Evolutionary conservation across 345 rosid species (phyloP), one percentile per base, ranked within the genome.

Genomic region (Lumnitzera racemosa): DNA sequence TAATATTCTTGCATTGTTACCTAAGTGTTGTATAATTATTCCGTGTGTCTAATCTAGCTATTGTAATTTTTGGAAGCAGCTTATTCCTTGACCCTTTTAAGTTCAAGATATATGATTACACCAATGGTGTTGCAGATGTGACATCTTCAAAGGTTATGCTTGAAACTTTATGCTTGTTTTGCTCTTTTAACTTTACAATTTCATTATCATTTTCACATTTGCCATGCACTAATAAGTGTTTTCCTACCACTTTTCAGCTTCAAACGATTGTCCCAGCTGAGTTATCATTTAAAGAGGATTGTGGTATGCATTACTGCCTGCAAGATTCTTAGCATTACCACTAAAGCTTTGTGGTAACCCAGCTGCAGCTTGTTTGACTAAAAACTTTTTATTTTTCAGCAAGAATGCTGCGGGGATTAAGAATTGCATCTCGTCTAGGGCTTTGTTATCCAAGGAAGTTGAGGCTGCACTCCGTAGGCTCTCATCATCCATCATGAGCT

Each of bases 351-450:
- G 43, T 36, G 4, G 43, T 7, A 36, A 36, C 43, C 43, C 7
- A 9, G 43, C 43, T 36, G 43, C 5, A 36, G 43, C 2, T 36
- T 9, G 7, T 36, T 36, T 9, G 11, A 36, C 31, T 36, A 36
- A 36, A n/a, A 9, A 0, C 43, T 36, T 36, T 36, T 9, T 4
- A 36, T 36, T 9, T 36, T 81, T 70, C 81, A 94, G 99, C 95
- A 59, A 90, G 97, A 79, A 81, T 94, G 50, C 85, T 94, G 67
- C 84, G 97, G 62, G 97, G 95, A 53, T 64, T 90, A 74, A 86
- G 99, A 70, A 79, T 94, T 65, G 95, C 96, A 2, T 96, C 95
- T 63, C 97, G 97, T 56, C 64, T 94, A 62, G 77, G 87, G 62
- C 75, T 90, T 60, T 85, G 53, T 59, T 94, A 51, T 76, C 90